Base-by-base conservation (phyloP, 306 rosid species). In the Dalbergia cochinchinensis region DNA sequence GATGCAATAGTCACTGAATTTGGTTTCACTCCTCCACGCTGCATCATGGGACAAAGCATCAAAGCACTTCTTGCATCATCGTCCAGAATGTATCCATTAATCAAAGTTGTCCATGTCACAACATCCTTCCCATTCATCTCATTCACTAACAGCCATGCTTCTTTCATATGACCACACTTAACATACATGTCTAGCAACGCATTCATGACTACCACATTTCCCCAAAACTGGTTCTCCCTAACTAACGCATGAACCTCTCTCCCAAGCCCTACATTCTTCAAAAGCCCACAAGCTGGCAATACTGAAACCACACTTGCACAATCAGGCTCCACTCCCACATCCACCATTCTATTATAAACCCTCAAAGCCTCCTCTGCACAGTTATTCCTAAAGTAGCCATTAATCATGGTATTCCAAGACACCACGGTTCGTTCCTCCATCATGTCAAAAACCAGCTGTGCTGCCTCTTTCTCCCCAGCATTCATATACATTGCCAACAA, bases 401-500 rank as follows among this genome's bases (percentile, higher is more conserved):
- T 88, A 42, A 94, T 92, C 86, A 94, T 90, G 13, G 91, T 83
- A 74, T 94, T 94, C 97, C 98, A 94, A 20, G 97, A 87, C 75
- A 91, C 96, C 69, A 94, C 91, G 4, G 85, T 84, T 8, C 69
- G 80, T 71, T 90, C 91, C 80, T 57, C 71, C 94, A 91, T 89
- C 35, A 78, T 86, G 13, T 88, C 86, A 47, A 94, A 94, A 82
- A 89, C 88, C 77, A 41, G 39, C 64, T 68, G 75, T 0, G 97
- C 95, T 0, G 80, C 77, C 79, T 87, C 90, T 77, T 65, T 82
- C 77, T 88, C 83, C 80, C 94, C 85, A 6, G 71, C 89, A 78
- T 77, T 84, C 97, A 94, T 90, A 83, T 92, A 92, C 97, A 94
- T 92, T 34, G 97, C 92, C 78, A 94, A 44, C 85, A 94, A 81